Evolutionary conservation across 768 basidiomycete genomes (phyloP).

Genomic region (Pleurotus tuber-regium): DNA sequence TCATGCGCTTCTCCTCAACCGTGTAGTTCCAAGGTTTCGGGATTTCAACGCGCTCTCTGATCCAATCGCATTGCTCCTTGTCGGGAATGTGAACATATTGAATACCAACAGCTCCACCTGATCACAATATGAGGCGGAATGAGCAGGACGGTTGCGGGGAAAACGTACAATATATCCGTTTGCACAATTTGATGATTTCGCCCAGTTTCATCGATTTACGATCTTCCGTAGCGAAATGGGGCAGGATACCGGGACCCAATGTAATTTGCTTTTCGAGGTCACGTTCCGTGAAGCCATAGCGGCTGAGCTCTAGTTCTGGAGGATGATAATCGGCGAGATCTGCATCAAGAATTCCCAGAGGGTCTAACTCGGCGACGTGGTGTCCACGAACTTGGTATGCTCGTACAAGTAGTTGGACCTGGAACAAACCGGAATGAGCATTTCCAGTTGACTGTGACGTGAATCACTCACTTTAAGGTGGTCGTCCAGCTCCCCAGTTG

Average conservation of each 20-base stretch:
- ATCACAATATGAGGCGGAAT: constrained; percentile 10
- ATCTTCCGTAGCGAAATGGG: constrained; percentile 89
- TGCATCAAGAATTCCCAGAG: constrained; percentile 87
- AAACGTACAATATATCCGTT: constrained; percentile 88
- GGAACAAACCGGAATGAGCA: constrained; percentile 11
- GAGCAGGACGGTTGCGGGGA: not conserved
- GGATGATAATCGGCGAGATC: constrained; percentile 80
- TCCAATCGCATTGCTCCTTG: constrained; percentile 99
- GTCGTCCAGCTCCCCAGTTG: constrained; percentile 81
- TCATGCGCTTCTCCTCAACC: constrained; percentile 98
- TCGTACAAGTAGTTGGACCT: constrained; percentile 97
- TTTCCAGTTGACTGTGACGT: not conserved
- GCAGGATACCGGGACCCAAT: constrained; percentile 93
- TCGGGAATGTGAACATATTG: constrained; percentile 97
- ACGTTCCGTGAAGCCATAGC: constrained; percentile 92
- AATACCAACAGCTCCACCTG: constrained; percentile 85
- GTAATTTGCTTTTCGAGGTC: constrained; percentile 95
- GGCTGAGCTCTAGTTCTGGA: constrained; percentile 89
- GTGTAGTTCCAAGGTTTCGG: constrained; percentile 98
- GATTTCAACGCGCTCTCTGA: constrained; percentile 91
- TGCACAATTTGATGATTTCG: constrained; percentile 88
- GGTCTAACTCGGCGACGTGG: constrained; percentile 93
- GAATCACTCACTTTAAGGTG: constrained; percentile 79
- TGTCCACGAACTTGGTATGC: constrained; percentile 99
- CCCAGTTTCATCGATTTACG: constrained; percentile 83